These are phyloP conservation scores for Cymbidium sinense DNA, from an alignment of 106 monocot genomes.

Conservation along the genomic window DNA sequence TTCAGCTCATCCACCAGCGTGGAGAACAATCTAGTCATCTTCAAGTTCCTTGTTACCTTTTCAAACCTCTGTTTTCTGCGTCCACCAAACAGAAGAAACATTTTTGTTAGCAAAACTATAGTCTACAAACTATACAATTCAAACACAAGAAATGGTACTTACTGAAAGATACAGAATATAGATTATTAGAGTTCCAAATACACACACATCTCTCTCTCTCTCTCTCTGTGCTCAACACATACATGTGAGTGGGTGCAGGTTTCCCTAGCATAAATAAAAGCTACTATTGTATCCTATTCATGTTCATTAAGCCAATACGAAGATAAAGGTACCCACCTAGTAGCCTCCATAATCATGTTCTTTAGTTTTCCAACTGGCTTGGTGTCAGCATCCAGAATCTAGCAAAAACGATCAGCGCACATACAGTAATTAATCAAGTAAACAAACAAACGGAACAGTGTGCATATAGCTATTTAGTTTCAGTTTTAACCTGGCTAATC, in stretches of 20 bases:
- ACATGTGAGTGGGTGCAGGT: background rate
- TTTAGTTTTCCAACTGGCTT: conserved; percentile 64
- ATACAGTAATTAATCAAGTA: background rate
- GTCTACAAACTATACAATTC: background rate
- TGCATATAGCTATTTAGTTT: background rate
- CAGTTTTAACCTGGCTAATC: conserved; percentile 46
- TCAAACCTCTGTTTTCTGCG: conserved; percentile 79
- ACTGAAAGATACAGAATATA: background rate
- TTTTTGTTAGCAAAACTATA: no score
- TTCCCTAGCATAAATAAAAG: background rate
- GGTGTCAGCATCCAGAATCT: conserved; percentile 54
- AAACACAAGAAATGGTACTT: background rate
- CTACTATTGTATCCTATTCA: background rate
- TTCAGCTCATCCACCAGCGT: conserved; percentile 89
- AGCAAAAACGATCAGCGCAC: background rate
- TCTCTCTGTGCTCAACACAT: background rate
- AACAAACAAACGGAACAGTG: background rate
- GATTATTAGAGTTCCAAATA: no score
- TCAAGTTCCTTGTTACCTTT: conserved; percentile 62
- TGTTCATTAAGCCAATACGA: background rate
- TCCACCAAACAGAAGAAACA: background rate
- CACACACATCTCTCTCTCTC: no score
- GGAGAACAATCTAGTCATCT: conserved; percentile 69
- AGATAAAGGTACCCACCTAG: conserved; percentile 38
- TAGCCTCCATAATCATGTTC: conserved; percentile 77